Evolutionary conservation across 2,329 filamentous ascomycete species (phyloP), one percentile per base, ranked within the genome.

Genomic region (Colletotrichum agaves): DNA sequence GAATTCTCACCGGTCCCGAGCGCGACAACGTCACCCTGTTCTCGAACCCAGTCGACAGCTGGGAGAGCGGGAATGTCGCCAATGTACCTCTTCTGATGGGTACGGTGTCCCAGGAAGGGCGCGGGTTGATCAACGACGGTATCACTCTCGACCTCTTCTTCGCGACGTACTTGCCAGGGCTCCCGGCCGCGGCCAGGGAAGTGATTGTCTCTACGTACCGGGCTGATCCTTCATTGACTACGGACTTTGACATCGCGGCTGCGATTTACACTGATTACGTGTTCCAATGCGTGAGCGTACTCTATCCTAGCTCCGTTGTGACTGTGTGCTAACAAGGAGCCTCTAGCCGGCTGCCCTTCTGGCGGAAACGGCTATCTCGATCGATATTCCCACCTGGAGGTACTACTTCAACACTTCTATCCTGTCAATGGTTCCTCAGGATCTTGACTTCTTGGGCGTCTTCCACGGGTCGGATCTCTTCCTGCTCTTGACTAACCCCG

Each of bases 251-350:
- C 2, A 11, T 75, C 8, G 73, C 72, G 0, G 56, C 73, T 1
- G 72, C 72, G 13, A 74, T 76, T 7, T 73, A 73, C 10, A 76
- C 73, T 1, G 75, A 76, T 23, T 74, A 71, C 17, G 12, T 73
- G 7, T 74, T 69, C 65, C 72, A 74, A 57, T 75, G 73, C 60
- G 74, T 74, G 72, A 70, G 73, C 72, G 3, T 6, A 19, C 59
- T 0, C 19, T 23, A 13, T 7, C 23, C 27, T 33, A 17, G 60
- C 71, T 31, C 5, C n/a, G 3, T 1, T 7, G 2, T 10, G 12
- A 15, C 5, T 10, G 0, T 2, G 27, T 50, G 70, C 66, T 21
- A 12, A 39, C 1, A 11, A 3, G 12, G 8, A 11, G 6, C 15
- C 5, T 5, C 13, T 37, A 76, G 74, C 75, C 75, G 5, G 72